Evolutionary conservation across 2,329 filamentous ascomycete species (phyloP), one percentile per base, ranked within the genome.

Genomic region (Cyphellophora attinorum): DNA sequence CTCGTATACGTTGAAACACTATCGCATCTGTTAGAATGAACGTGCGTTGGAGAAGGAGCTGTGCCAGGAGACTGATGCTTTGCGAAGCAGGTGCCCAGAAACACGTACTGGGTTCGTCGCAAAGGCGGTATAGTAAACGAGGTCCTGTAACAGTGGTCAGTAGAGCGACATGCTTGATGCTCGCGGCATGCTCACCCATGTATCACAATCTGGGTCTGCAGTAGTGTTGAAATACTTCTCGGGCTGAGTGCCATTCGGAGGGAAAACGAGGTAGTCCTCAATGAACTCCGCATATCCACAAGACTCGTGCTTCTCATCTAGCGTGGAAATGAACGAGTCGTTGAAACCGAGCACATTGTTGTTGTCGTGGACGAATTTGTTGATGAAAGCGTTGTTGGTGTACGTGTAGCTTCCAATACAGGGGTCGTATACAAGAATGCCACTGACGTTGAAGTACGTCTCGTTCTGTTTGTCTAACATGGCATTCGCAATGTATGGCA

Each of bases 371-470:
- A 45, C 31, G 28, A 33, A 44, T 2, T 37, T 37, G 21, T 42
- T 39, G n/a, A 38, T 25, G 8, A 31, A 29, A 4, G 40, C 19
- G 12, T 39, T 32, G 27, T 41, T 44, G 23, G 30, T 32, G 16
- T 35, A 39, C 13, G 33, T 35, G 15, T 31, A 44, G 4, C 35
- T 39, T 3, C 41, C 41, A 18, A 44, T 44, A 29, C 41, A 44
- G 6, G 41, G 41, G 19, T 44, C 41, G 30, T 44, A 44, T 10
- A 41, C 34, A 4, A 44, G 32, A 16, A 36, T 36, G 11, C 41
- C 41, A 37, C 15, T 15, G 32, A 15, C 45, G 46, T 74, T 64
- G 52, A 65, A 73, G 52, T 72, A 62, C 11, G 63, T 58, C 2
- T 55, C 57, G 38, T 68, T 57, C 15, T 63, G 62, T 30, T 41